Percentiles rank a stretch among this genome's conserved stretches.
Evolutionary conservation across 768 basidiomycete species (phyloP).

Genomic region (Lactarius tabidus): DNA sequence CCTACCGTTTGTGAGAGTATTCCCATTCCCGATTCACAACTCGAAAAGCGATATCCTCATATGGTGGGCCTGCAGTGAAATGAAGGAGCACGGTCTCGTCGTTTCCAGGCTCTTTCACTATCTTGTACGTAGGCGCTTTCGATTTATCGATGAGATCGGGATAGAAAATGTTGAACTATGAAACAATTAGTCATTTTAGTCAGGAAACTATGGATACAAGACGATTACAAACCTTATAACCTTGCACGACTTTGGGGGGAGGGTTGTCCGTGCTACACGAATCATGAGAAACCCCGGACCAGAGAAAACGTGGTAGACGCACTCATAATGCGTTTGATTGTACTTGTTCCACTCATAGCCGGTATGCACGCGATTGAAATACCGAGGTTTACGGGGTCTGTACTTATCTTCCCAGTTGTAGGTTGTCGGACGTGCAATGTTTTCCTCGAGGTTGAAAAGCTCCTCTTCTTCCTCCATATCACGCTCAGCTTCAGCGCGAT

Average conservation of each 20-base stretch:
- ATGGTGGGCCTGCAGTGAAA: slow-evolving; percentile 95
- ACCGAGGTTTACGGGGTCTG: slow-evolving; percentile 92
- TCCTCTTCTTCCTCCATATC: slow-evolving; percentile 97
- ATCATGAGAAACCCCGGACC: slow-evolving; percentile 26
- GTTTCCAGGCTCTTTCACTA: slow-evolving; percentile 90
- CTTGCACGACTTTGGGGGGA: slow-evolving; percentile 98
- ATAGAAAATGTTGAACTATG: slow-evolving; percentile 93
- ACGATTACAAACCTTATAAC: slow-evolving; percentile 71
- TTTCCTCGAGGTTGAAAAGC: slow-evolving; percentile 90
- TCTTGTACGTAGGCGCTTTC: slow-evolving; percentile 94
- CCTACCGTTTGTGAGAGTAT: slow-evolving; percentile 90
- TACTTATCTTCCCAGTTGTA: slow-evolving; percentile 99
- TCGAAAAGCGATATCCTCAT: slow-evolving; percentile 97
- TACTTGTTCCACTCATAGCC: slow-evolving; percentile 99
- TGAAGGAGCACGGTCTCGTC: slow-evolving; percentile 91
- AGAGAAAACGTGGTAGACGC: slow-evolving; percentile 34
- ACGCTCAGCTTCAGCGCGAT: slow-evolving; percentile 86
- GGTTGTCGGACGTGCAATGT: slow-evolving; percentile 72
- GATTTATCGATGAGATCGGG: slow-evolving; percentile 98
- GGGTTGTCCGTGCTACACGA: slow-evolving; percentile 88
- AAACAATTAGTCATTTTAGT: slow-evolving; percentile 22
- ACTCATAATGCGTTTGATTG: slow-evolving; percentile 99
- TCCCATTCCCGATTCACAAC: slow-evolving; percentile 99
- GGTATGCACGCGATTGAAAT: slow-evolving; percentile 98
- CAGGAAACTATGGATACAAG: slow-evolving; percentile 7